Evolutionary conservation across 805 yeast species (phyloP).

Genomic region (Wickerhamomyces chaumierensis): DNA sequence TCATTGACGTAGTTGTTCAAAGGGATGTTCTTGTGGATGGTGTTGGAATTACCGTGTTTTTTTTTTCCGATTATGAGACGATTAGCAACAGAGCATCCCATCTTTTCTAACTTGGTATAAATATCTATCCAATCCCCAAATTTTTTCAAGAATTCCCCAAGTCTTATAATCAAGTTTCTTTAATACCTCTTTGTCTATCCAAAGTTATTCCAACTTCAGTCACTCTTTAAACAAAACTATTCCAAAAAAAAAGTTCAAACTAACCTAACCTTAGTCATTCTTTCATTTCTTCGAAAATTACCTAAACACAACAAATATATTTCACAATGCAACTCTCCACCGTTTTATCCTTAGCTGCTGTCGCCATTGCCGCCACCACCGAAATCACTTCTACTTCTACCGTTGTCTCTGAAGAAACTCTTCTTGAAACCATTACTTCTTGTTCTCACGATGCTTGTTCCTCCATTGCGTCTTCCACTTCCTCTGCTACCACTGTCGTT

Average conservation of each 20-base stretch:
- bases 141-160: no score
- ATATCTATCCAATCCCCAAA: no score
- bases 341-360: slow-evolving; percentile 13
- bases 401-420: slow-evolving; percentile 9
- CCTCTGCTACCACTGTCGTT: slow-evolving; percentile 20
- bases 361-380: slow-evolving; percentile 14
- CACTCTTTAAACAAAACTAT: no score
- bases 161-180: no score
- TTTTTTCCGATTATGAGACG: no score
- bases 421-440: slow-evolving; percentile 18
- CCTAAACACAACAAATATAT: slow-evolving; percentile 1
- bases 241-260: background rate
- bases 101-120: no score
- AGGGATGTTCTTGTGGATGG: no score
- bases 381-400: slow-evolving; percentile 14
- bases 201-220: background rate
- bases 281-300: slow-evolving; percentile 7
- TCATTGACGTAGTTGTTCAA: no score
- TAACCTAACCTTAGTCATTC: background rate
- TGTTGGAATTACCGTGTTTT: no score
- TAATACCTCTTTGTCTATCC: background rate
- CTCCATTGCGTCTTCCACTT: slow-evolving; percentile 5
- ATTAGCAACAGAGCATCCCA: no score
- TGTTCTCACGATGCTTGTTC: slow-evolving; percentile 15
- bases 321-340: slow-evolving; percentile 17